Evolutionary conservation across 257 asterid genomes (phyloP).

Genomic region (Penstemon eatonii): DNA sequence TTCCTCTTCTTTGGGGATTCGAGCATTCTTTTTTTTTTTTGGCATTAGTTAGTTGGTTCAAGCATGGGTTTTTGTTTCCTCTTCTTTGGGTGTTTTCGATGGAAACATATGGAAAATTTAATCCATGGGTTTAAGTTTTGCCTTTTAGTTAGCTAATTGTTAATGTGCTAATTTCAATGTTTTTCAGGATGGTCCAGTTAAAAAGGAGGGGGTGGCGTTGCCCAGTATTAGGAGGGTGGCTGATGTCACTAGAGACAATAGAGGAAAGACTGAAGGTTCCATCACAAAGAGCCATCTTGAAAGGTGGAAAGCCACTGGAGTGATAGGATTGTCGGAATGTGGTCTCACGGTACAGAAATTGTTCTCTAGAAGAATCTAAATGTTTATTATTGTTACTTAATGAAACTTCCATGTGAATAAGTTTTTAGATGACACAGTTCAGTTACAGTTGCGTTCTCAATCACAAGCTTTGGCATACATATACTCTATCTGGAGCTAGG

Average conservation of each 20-base stretch:
- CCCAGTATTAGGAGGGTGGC: slow-evolving; percentile 33
- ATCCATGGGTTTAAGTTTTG: neutral
- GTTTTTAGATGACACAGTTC: neutral
- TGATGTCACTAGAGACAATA: slow-evolving; percentile 34
- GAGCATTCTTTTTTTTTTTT: too few species aligned
- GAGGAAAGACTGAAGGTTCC: slow-evolving; percentile 31
- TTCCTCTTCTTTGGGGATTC: too few species aligned
- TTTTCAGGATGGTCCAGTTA: slow-evolving; percentile 67
- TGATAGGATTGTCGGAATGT: slow-evolving; percentile 55
- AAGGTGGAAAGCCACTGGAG: slow-evolving; percentile 80
- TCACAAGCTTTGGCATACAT: neutral
- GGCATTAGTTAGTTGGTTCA: too few species aligned
- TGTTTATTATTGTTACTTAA: neutral
- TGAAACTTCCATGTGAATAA: neutral
- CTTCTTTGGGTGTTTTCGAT: too few species aligned
- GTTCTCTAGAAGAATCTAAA: slow-evolving; percentile 12
- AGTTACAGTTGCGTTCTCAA: neutral
- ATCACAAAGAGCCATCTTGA: slow-evolving; percentile 46
- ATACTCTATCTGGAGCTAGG: neutral
- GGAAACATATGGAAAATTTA: too few species aligned
- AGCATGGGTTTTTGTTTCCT: too few species aligned
- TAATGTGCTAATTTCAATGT: slow-evolving; percentile 14
- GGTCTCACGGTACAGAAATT: slow-evolving; percentile 54
- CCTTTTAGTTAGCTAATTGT: neutral
- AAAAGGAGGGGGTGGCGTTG: slow-evolving; percentile 42